Base-by-base conservation (phyloP, 2,329 filamentous ascomycete genomes). In the Xylaria sp. region DNA sequence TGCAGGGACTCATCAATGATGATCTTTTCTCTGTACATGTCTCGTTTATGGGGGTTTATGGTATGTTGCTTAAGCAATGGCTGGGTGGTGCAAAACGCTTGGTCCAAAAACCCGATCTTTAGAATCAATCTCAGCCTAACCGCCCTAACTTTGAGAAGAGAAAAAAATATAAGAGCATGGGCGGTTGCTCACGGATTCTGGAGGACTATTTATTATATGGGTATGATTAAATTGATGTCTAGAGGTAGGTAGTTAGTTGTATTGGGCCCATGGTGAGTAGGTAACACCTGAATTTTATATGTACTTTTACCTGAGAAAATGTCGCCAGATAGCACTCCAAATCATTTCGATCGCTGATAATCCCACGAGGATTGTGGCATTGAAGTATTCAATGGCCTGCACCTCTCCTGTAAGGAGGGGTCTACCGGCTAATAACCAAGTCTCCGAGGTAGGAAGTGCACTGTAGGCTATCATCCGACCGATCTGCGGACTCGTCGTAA, bases 401-500 rank as follows among this genome's bases (percentile, higher is more conserved):
- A 39, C 15, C 41, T 58, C 46, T 45, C 46, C 28, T 52, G 32
- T 39, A 58, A 32, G 46, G 23, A 50, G 46, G n/a, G n/a, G 32
- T 28, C 41, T 60, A 61, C 25, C 25, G 10, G 28, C 50, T 39
- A 60, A 59, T 59, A 25, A 63, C 32, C 23, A 34, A 50, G 13
- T 18, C 25, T 52, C 9, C 32, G 30, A 62, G 30, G 39, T 8
- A 60, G n/a, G 30, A 52, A 58, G 23, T 43, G 32, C 32, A 58
- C 43, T 30, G 60, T 13, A 18, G 32, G 50, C 43, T 23, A 36
- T 45, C 23, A 43, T 55, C 32, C 30, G 52, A 53, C 20, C 13
- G 25, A 50, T 46, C 52, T 30, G 41, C 9, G 20, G 45, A 48
- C 18, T 48, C 43, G 46, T 34, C 30, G 18, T 30, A 48, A 46